Percentiles rank a stretch among this genome's conserved stretches.
These are phyloP conservation scores for Tarenaya hassleriana DNA, from an alignment of 345 rosid species.

Conservation along the genomic window DNA sequence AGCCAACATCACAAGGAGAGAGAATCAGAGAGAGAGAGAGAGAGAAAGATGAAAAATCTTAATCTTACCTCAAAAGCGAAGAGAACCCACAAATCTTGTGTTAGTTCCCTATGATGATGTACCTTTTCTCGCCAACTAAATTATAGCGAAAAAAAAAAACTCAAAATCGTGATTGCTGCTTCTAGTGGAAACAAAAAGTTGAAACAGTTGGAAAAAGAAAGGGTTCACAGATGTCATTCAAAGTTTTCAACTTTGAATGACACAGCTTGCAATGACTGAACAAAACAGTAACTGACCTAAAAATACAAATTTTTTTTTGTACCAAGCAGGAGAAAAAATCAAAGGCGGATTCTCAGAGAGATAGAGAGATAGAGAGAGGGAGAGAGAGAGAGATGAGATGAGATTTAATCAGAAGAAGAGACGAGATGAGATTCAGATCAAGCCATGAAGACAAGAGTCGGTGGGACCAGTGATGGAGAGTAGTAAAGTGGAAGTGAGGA, in stretches of 20 bases:
- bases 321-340: too few relatives aligned
- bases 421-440: slow-evolving; percentile 23
- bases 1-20: neutral
- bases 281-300: too few relatives aligned
- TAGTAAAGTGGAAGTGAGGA: slow-evolving; percentile 24
- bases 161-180: slow-evolving; percentile 16
- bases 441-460: slow-evolving; percentile 28
- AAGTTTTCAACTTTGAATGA: slow-evolving; percentile 18
- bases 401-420: slow-evolving; percentile 16
- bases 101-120: slow-evolving; percentile 29
- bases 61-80: slow-evolving; percentile 27
- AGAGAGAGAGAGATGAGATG: too few relatives aligned
- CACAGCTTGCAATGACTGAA: too few relatives aligned
- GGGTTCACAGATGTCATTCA: slow-evolving; percentile 20
- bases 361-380: too few relatives aligned
- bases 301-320: neutral
- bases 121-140: slow-evolving; percentile 13
- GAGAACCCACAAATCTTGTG: slow-evolving; percentile 21
- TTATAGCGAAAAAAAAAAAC: neutral
- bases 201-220: slow-evolving; percentile 11
- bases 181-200: slow-evolving; percentile 24
- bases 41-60: too few relatives aligned
- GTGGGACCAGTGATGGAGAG: slow-evolving; percentile 29
- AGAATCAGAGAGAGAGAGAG: neutral
- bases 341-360: slow-evolving; percentile 20